Evolutionary conservation across 2,329 filamentous ascomycete species (phyloP).

Genomic region (Aspergillus glaucus): DNA sequence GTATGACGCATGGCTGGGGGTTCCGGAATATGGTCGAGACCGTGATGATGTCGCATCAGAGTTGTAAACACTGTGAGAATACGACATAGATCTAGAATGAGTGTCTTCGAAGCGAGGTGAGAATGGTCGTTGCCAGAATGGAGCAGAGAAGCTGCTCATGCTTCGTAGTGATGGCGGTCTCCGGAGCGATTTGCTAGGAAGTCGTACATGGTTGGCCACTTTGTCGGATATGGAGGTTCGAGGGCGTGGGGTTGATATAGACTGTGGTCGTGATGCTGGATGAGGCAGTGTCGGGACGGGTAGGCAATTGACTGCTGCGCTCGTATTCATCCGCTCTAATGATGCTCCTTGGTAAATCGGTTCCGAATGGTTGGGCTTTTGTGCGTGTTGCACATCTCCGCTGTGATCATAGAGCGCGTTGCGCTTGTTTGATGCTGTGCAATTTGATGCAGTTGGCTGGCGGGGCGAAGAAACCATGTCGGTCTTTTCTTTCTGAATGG

Average conservation of each 20-base stretch:
- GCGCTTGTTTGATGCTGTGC: not conserved
- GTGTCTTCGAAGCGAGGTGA: constrained; percentile 11
- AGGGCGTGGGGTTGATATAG: constrained; percentile 19
- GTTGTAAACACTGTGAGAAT: constrained; percentile 12
- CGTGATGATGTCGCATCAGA: constrained; percentile 12
- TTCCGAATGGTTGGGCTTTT: not conserved
- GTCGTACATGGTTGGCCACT: constrained; percentile 6
- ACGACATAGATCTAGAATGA: constrained; percentile 11
- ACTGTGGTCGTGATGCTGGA: constrained; percentile 14
- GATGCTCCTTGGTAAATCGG: not conserved
- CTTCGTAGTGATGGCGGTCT: constrained; percentile 22
- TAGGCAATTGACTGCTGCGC: constrained; percentile 16
- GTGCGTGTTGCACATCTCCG: not conserved
- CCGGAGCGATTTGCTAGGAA: constrained; percentile 12
- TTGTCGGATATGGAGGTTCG: constrained; percentile 17
- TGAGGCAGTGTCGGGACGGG: constrained; percentile 16
- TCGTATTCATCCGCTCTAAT: constrained; percentile 1
- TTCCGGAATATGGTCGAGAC: constrained; percentile 13
- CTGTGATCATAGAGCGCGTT: not conserved
- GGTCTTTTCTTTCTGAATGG: not conserved
- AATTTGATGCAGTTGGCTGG: not conserved
- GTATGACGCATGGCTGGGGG: constrained; percentile 14
- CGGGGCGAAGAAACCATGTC: not conserved
- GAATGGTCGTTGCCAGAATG: constrained; percentile 11
- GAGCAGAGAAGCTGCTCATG: constrained; percentile 16